Conservation (phyloP, 176 grass and related monocot species). For the Carex littledalei region DNA sequence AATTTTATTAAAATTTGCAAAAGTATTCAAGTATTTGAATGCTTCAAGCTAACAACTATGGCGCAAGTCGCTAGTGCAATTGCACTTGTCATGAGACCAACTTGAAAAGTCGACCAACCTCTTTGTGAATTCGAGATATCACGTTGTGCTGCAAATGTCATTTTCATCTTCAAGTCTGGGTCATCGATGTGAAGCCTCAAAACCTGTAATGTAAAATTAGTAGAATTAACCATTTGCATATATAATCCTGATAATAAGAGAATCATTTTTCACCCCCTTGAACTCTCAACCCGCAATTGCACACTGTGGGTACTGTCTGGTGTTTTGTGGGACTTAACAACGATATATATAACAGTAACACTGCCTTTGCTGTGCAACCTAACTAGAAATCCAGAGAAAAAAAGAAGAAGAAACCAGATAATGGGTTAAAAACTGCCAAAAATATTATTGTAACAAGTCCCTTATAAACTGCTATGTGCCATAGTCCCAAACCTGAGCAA, state of each 20-base stretch:
- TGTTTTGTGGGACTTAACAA: not conserved
- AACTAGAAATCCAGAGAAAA: not conserved
- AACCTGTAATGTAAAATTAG: conserved; percentile 33
- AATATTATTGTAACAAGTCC: not conserved
- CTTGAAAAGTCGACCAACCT: conserved; percentile 8
- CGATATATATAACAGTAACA: not conserved
- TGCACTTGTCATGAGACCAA: conserved; percentile 25
- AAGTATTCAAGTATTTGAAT: conserved; percentile 20
- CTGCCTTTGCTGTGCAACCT: not conserved
- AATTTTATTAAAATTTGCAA: not conserved
- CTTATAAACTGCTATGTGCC: not conserved
- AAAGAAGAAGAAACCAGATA: not conserved
- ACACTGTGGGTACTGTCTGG: not conserved
- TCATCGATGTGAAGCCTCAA: conserved; percentile 53
- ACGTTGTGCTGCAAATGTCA: not conserved
- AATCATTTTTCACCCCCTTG: not conserved
- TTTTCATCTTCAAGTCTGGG: not conserved
- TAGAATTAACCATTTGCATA: not conserved
- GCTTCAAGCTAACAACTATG: conserved; percentile 44
- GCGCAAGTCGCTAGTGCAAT: conserved; percentile 31
- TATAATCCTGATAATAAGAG: not conserved
- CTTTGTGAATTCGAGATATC: not conserved
- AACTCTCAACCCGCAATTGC: not conserved
- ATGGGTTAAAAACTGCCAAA: not conserved
- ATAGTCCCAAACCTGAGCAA: not conserved